Conservation (phyloP, 768 basidiomycete genomes). For the Psilocybe sp. region DNA sequence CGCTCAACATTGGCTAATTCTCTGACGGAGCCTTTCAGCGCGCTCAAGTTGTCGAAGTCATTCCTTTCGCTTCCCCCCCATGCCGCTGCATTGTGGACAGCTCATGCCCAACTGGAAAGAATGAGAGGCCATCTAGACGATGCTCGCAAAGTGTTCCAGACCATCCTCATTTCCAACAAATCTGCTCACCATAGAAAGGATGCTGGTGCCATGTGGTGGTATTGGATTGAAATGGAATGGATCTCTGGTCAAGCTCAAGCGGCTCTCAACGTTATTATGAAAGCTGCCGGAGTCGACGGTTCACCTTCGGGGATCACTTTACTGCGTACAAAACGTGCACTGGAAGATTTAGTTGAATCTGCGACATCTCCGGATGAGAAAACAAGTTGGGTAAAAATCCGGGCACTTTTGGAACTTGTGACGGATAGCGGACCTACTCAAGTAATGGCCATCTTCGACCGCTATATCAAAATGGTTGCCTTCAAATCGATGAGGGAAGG, state of each 20-base stretch:
- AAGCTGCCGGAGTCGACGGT: conserved; percentile 51
- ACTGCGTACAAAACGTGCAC: conserved; percentile 59
- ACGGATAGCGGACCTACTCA: conserved; percentile 37
- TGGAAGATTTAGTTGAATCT: conserved; percentile 49
- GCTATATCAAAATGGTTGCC: conserved; percentile 15
- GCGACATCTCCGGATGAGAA: conserved; percentile 39
- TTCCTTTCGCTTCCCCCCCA: conserved; percentile 55
- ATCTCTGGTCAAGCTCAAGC: conserved; percentile 46
- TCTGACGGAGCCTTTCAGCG: conserved; percentile 36
- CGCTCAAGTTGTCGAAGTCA: conserved; percentile 63
- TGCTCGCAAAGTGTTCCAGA: conserved; percentile 76
- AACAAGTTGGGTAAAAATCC: conserved; percentile 64
- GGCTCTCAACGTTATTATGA: conserved; percentile 52
- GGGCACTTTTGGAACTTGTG: conserved; percentile 64
- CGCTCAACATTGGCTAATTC: not conserved
- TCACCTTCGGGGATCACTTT: conserved; percentile 46
- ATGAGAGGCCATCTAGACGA: conserved; percentile 62
- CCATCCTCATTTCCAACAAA: conserved; percentile 51
- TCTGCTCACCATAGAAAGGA: conserved; percentile 31
- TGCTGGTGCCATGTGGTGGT: conserved; percentile 64
- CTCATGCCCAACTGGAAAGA: conserved; percentile 73
- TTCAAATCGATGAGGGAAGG: conserved; percentile 45
- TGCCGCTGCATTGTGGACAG: conserved; percentile 66
- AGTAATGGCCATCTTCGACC: conserved; percentile 42
- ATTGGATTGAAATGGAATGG: conserved; percentile 89